Evolutionary conservation across 2,329 filamentous ascomycete genomes (phyloP), one percentile per base, ranked within the genome.

Genomic region (Claviceps humidiphila): DNA sequence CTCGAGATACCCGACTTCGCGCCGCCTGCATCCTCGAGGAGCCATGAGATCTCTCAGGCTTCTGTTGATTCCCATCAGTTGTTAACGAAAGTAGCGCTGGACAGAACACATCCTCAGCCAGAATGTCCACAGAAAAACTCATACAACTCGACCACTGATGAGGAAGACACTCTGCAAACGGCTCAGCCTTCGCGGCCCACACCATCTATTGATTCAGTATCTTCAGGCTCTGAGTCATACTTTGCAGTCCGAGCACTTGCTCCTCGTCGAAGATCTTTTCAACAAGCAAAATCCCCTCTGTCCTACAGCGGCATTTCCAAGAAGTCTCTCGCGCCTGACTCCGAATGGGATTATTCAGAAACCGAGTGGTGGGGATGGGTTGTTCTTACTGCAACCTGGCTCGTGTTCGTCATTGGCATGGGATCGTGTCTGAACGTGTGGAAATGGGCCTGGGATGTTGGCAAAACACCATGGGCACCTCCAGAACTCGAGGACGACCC

Each of bases 371-470:
- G 93, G 91, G 93, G 93, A 0, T 98, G 91, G 89, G 84, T 95
- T 7, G 85, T 98, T 47, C 73, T 98, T 37, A 72, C 86, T 42
- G 84, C 88, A 47, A 98, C 94, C 0, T 98, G 94, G 93, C 72
- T 94, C 45, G 89, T 96, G 26, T 97, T 98, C 66, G 89, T 97
- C 20, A 81, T 93, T 0, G 93, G 93, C 37, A 97, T 98, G 87
- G 93, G 93, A 51, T 95, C 87, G 49, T 96, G 89, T 66, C 77
- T 97, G 46, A 91, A 87, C 22, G 82, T 97, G 22, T 98, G 93
- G 93, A 93, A 84, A 67, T 98, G 93, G 93, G 93, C 93, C 2
- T 98, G 93, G 93, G 91, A 97, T 71, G 91, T 97, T 2, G 91
- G 91, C 46, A 89, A 91, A 67, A 96, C 89, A 38, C 91, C 91